Base-by-base conservation (phyloP, 2,329 filamentous ascomycete species). In the Thelonectria discophora region DNA sequence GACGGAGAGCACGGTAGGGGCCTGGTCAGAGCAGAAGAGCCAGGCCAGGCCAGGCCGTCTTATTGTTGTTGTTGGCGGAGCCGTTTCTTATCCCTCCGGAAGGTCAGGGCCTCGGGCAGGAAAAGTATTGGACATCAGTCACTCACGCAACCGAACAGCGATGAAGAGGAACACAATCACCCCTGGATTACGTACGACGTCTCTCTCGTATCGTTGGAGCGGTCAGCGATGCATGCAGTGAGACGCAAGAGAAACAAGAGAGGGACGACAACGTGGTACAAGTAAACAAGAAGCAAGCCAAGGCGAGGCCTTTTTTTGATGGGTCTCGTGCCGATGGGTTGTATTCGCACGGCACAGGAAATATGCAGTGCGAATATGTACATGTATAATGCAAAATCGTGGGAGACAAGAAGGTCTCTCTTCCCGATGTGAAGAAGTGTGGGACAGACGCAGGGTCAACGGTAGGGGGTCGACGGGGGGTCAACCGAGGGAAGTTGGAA, bases 381-480 rank as follows among this genome's bases (percentile, higher is more conserved):
- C 24, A n/a, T n/a, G n/a, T n/a, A n/a, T n/a, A 24, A 24, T 24
- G 24, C 24, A n/a, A 24, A 24, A 24, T 24, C 24, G 24, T 24
- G 24, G 24, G 24, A 24, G 24, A 24, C 24, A 24, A 24, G 24
- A 24, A 7, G 7, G 7, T 7, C 24, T 7, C 24, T 7, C 24
- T 7, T 7, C 24, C 7, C 24, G 24, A 24, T 24, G 24, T 24
- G 24, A 24, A 48, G 39, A 46, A 39, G 58, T 51, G 57, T 55
- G 45, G 30, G 45, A 54, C 49, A 54, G 15, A 46, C 32, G 32
- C 45, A 50, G 51, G 24, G 55, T 9, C 47, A 53, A 34, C 39
- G 32, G 30, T 27, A 17, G 52, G 49, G 56, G 50, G 48, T 40
- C 32, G 39, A 42, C 13, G 17, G 17, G n/a, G 39, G 39, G n/a